Evolutionary conservation across 768 basidiomycete genomes (phyloP), one percentile per base, ranked within the genome.

Genomic region (Xanthoconium stramineum): DNA sequence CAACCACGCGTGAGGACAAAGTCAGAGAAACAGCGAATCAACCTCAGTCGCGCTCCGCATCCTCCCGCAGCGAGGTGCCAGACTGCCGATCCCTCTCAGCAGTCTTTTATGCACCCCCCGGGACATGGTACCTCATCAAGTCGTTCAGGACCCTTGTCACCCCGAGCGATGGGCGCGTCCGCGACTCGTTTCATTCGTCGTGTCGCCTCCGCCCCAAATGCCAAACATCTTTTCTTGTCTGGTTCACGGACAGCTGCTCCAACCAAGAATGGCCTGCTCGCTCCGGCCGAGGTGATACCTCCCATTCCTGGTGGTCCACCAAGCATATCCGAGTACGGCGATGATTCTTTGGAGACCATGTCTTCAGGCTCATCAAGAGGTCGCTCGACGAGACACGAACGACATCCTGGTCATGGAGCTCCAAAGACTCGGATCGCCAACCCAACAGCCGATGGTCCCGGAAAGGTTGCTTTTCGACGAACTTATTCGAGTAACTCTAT

Each of bases 401-500:
- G 72, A 57, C 65, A 70, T 35, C 59, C 47, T 11, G 56, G 44
- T 14, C 36, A 65, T 37, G 64, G 64, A n/a, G 57, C 38, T 38
- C 67, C 75, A 50, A 80, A 77, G 58, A 72, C 78, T 52, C 76
- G 80, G 50, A 71, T 81, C 28, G 74, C 74, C 52, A 82, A 78
- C 53, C 77, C 80, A 38, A 67, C 65, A 24, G 38, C 62, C 20
- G 81, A 78, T 24, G 79, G 78, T 9, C 84, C 85, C 20, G 80
- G 81, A 54, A 84, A 84, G 72, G 74, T 82, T 58, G 82, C 91
- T 30, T 98, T 98, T 72, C 83, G 92, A 55, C 77, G 97, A 67
- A 98, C 97, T 45, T 99, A 99, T 74, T 96, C 93, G 39, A 94
- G 91, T 68, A 96, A 97, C 72, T 96, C 94, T 19, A 98, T 99